These are phyloP conservation scores for Ceratobasidium sp. DNA, from an alignment of 1,284 basidiomycete species.

Conservation along the genomic window DNA sequence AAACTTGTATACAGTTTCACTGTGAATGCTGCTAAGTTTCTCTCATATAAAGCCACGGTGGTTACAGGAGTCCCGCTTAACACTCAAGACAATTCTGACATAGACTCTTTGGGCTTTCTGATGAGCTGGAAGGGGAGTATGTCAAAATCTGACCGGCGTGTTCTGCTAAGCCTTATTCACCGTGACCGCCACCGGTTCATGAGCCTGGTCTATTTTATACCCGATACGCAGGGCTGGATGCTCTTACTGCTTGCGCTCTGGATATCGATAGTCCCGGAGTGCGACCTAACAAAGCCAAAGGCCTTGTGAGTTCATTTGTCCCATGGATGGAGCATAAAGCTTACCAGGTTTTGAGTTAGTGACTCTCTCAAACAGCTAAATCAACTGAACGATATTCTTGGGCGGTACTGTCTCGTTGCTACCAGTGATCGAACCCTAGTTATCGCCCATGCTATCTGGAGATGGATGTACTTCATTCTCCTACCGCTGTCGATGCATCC, in stretches of 20 bases:
- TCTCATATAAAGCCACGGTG: background rate
- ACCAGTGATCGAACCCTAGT: background rate
- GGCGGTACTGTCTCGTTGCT: background rate
- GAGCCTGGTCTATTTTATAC: background rate
- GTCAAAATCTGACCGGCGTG: background rate
- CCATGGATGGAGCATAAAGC: background rate
- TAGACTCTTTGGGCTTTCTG: background rate
- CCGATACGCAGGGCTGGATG: background rate
- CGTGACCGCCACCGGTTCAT: background rate
- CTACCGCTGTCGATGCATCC: background rate
- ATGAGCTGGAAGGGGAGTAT: background rate
- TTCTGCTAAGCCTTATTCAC: background rate
- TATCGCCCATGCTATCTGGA: background rate
- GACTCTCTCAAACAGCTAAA: background rate
- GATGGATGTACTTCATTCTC: conserved; percentile 2
- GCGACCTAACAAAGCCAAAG: background rate
- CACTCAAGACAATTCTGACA: background rate
- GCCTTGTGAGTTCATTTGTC: background rate
- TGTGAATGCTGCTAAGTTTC: background rate
- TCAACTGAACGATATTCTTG: background rate
- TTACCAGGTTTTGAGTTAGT: background rate
- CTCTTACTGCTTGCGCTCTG: background rate
- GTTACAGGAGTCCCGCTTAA: background rate
- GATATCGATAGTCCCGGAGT: background rate
- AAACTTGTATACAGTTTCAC: background rate